A percentile compares a stretch with the other conserved stretches of the same genome.
Conservation (phyloP, 1,284 basidiomycete genomes). For the Pseudozyma tsukubaensis region DNA sequence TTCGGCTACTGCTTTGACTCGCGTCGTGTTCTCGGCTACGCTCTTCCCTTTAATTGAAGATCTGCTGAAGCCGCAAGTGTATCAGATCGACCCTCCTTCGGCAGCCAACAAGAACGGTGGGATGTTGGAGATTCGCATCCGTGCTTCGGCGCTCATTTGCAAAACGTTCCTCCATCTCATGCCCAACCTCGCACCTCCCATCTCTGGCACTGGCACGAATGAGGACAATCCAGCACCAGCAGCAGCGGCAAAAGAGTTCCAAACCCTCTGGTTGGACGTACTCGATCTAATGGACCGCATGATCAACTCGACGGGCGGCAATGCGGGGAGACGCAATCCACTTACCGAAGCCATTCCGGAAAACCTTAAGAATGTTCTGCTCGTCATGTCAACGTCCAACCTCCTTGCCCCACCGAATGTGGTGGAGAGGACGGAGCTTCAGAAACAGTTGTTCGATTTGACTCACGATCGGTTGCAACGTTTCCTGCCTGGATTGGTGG, state of each 20-base stretch:
- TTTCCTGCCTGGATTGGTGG: constrained; percentile 58
- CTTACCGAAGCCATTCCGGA: constrained; percentile 89
- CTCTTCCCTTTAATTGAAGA: constrained; percentile 94
- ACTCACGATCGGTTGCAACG: constrained; percentile 48
- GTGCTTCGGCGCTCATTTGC: constrained; percentile 87
- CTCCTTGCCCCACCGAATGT: constrained; percentile 72
- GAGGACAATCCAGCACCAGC: too few relatives aligned
- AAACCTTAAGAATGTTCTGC: constrained; percentile 93
- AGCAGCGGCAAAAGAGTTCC: too few relatives aligned
- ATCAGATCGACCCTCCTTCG: constrained; percentile 77
- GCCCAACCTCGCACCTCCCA: too few relatives aligned
- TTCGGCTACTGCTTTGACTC: constrained; percentile 73
- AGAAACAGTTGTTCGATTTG: constrained; percentile 44
- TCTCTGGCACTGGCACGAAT: too few relatives aligned
- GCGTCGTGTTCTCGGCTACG: constrained; percentile 82
- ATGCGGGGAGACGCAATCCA: constrained; percentile 34
- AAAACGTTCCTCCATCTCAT: constrained; percentile 96
- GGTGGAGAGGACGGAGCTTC: constrained; percentile 8
- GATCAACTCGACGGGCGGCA: constrained; percentile 75
- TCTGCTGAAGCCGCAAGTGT: constrained; percentile 84
- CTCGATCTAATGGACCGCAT: constrained; percentile 88
- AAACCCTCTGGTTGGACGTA: constrained; percentile 88
- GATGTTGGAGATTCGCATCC: constrained; percentile 87
- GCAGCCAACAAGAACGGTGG: constrained; percentile 70
- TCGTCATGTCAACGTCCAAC: constrained; percentile 91